phyloP scores from a whole-genome alignment of 2,329 filamentous ascomycete species.

The Malbranchea zuffiana region DNA sequence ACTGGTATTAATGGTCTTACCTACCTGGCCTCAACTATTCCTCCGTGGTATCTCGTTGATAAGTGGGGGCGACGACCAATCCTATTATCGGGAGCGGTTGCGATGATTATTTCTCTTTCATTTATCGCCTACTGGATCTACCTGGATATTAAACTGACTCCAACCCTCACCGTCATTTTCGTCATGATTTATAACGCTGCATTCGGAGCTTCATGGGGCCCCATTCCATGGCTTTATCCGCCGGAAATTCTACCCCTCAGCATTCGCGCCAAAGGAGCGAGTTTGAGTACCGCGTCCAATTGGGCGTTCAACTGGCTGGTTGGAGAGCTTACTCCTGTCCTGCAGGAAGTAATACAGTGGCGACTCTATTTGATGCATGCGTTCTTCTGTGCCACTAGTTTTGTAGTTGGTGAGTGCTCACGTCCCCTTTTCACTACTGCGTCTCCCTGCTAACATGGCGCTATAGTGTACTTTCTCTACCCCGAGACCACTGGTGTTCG shows the following conservation, averaged over 20 bases:
- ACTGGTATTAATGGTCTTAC: constrained; percentile 90
- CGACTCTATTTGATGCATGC: constrained; percentile 88
- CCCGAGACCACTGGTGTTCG: constrained; percentile 93
- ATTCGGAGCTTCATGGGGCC: constrained; percentile 95
- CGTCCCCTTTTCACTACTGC: constrained; percentile 2
- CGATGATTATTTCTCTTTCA: constrained; percentile 81
- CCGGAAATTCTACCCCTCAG: constrained; percentile 97
- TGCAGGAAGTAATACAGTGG: constrained; percentile 90
- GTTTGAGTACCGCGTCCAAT: constrained; percentile 89
- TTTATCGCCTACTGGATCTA: constrained; percentile 92
- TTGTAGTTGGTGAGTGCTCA: constrained; percentile 72
- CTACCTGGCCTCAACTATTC: constrained; percentile 83
- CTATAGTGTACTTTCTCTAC: constrained; percentile 86
- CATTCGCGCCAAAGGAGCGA: constrained; percentile 93
- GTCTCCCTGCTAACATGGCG: constrained; percentile 3
- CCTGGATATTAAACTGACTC: constrained; percentile 58
- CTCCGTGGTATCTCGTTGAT: constrained; percentile 95
- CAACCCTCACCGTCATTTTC: constrained; percentile 76
- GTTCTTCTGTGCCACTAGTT: constrained; percentile 91
- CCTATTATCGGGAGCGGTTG: constrained; percentile 74
- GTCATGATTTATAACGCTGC: constrained; percentile 98
- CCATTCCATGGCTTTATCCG: constrained; percentile 95
- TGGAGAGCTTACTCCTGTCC: constrained; percentile 83
- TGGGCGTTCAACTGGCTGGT: constrained; percentile 99
- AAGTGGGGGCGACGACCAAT: constrained; percentile 81